Base-by-base conservation (phyloP, 768 basidiomycete genomes). In the Panaeolus cyanescens region DNA sequence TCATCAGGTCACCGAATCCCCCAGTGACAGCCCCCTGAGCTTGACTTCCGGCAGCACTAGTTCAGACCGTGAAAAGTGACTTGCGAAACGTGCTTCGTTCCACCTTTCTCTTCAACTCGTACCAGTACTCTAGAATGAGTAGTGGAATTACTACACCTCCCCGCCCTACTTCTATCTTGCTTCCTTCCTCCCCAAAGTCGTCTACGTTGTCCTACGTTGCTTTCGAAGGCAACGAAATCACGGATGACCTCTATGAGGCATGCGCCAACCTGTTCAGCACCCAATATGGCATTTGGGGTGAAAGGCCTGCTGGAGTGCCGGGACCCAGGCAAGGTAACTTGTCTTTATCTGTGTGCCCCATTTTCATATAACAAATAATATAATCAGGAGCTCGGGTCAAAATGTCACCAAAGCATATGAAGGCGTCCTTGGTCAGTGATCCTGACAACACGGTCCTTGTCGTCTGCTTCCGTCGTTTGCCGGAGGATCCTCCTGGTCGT, bases 281-380 rank as follows among this genome's bases (percentile, higher is more conserved):
- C 3, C 61, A 74, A 58, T 75, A 76, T 54, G 73, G 73, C 0
- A 30, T 71, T 2, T 76, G 73, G 74, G 70, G 66, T 12, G 45
- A 50, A 13, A 28, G 56, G 17, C 12, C 56, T 20, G 34, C 31
- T 28, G 30, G 56, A 17, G 13, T 39, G 40, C 28, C 40, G 39
- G 25, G 19, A 10, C 20, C 30, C 13, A 28, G 1, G n/a, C 2
- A 25, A 5, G 5, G 19, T 6, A 5, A n/a, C 45, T 32, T n/a
- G 28, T 15, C 20, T 28, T 31, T 22, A 12, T 19, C 5, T 50
- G n/a, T n/a, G n/a, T 15, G 4, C 19, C 37, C 31, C 25, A 54
- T n/a, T 5, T 4, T 19, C n/a, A n/a, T 40, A 19, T 33, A 2
- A 3, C 30, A 36, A 1, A 39, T 9, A 9, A n/a, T 22, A 15